Evolutionary conservation across 805 yeast genomes (phyloP).

Genomic region (Kodamaea lidongshanica): DNA sequence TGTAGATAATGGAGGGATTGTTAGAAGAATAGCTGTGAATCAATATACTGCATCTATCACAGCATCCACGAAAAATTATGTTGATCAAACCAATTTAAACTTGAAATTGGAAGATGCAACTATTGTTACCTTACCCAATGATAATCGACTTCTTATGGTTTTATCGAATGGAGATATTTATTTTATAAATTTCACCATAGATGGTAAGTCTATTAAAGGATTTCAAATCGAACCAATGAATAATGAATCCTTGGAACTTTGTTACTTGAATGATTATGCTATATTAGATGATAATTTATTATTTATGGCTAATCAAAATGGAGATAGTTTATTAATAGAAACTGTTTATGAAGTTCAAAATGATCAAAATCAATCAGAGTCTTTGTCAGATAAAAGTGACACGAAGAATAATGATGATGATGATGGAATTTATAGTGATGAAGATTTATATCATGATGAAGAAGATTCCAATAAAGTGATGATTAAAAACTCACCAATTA

Average conservation of each 20-base stretch:
- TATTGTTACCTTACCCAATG: constrained; percentile 30
- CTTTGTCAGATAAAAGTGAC: too few species aligned
- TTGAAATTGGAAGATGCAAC: constrained; percentile 51
- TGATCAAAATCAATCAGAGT: constrained; percentile 4
- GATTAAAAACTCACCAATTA: constrained; percentile 14
- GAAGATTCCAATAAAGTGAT: constrained; percentile 3
- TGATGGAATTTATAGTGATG: constrained; percentile 31
- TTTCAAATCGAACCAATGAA: constrained; percentile 28
- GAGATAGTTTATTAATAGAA: constrained; percentile 50
- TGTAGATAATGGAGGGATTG: constrained; percentile 71
- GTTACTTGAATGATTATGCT: constrained; percentile 37
- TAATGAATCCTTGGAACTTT: constrained; percentile 28
- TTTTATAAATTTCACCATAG: constrained; percentile 32
- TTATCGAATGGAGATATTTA: constrained; percentile 29
- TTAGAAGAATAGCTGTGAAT: constrained; percentile 59
- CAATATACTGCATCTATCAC: constrained; percentile 39
- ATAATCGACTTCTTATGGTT: constrained; percentile 28
- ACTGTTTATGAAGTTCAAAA: constrained; percentile 23
- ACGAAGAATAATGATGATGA: constrained; percentile 19
- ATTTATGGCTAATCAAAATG: constrained; percentile 57
- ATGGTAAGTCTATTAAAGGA: constrained; percentile 37
- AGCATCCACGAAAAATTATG: constrained; percentile 28
- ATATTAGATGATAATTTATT: constrained; percentile 38
- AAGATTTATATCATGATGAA: constrained; percentile 16
- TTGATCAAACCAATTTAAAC: constrained; percentile 46